Conservation (phyloP, 2,329 filamentous ascomycete genomes). For the Penicillium sp. region DNA sequence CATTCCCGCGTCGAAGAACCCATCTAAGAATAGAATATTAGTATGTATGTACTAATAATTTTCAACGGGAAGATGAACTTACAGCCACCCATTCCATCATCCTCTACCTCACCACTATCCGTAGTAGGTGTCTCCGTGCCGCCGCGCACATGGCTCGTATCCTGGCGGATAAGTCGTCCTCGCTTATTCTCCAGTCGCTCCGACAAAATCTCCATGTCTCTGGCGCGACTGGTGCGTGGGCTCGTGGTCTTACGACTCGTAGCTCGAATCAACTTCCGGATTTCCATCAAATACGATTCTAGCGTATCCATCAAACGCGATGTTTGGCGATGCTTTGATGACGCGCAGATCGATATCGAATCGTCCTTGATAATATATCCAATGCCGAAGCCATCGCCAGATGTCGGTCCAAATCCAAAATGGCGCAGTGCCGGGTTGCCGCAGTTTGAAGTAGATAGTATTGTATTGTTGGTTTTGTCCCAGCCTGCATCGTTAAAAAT, state of each 20-base stretch:
- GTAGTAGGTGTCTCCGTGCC: slow-evolving; percentile 61
- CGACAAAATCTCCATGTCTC: slow-evolving; percentile 54
- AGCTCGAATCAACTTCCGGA: slow-evolving; percentile 75
- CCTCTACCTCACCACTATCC: slow-evolving; percentile 68
- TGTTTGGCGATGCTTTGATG: slow-evolving; percentile 91
- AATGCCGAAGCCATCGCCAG: slow-evolving; percentile 91
- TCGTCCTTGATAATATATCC: slow-evolving; percentile 99
- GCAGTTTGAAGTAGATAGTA: slow-evolving; percentile 96
- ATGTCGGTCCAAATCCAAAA: slow-evolving; percentile 94
- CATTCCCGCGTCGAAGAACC: slow-evolving; percentile 97
- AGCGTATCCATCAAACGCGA: slow-evolving; percentile 83
- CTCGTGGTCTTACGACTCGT: slow-evolving; percentile 55
- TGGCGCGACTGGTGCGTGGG: slow-evolving; percentile 53
- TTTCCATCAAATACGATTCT: slow-evolving; percentile 86
- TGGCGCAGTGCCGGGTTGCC: slow-evolving; percentile 92
- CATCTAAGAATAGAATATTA: slow-evolving; percentile 56
- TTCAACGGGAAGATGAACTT: slow-evolving; percentile 56
- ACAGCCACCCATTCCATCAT: slow-evolving; percentile 92
- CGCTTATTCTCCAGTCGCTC: slow-evolving; percentile 57
- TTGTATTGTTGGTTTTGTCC: slow-evolving; percentile 92
- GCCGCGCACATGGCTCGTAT: slow-evolving; percentile 37
- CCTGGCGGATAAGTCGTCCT: slow-evolving; percentile 65
- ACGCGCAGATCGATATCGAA: slow-evolving; percentile 82
- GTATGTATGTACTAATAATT: background rate
- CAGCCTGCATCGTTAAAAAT: slow-evolving; percentile 87